Evolutionary conservation across 2,329 filamentous ascomycete genomes (phyloP), one percentile per base, ranked within the genome.

Genomic region (Balansia obtecta): DNA sequence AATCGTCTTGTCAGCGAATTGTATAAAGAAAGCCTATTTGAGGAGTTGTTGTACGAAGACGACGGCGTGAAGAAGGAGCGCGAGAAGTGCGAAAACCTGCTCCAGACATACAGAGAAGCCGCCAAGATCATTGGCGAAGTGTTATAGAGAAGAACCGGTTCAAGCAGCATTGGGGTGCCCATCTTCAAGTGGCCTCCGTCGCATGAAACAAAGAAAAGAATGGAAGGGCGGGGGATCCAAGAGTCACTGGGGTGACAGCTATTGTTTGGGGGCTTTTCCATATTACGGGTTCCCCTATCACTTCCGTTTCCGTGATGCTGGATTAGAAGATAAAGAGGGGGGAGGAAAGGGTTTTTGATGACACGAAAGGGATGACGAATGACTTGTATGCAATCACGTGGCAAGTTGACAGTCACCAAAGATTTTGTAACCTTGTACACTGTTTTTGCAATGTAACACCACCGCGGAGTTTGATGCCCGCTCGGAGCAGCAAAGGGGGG

Each of bases 71-170:
- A 97, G 77, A 90, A 89, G 63, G 91, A 97, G 71, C 82, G 91
- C 55, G 91, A 97, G 73, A 98, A 98, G 77, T 98, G 93, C 70
- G 93, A 98, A 75, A 93, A 89, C 67, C 75, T 98, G 57, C 79
- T 97, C 55, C 83, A 86, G 65, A 98, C 93, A 18, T 98, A 98
- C 72, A 89, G 89, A 63, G 93, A 98, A 72, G 93, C 93, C 18
- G 89, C 91, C 55, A 96, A 94, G 77, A 98, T 98, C 65, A 91
- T 98, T 55, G 89, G 93, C 53, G 93, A 98, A 71, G 93, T 98
- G 53, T 72, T 95, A 71, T 90, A 84, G 68, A 50, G 18, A 37
- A 16, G 32, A 49, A 7, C 16, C 7, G 33, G 34, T 37, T 37
- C 34, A 5, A 12, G 11, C 34, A 37, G 10, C 15, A 37, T 37